phyloP scores from a whole-genome alignment of 192 early-diverging fungal species.

The Radiomyces spectabilis region DNA sequence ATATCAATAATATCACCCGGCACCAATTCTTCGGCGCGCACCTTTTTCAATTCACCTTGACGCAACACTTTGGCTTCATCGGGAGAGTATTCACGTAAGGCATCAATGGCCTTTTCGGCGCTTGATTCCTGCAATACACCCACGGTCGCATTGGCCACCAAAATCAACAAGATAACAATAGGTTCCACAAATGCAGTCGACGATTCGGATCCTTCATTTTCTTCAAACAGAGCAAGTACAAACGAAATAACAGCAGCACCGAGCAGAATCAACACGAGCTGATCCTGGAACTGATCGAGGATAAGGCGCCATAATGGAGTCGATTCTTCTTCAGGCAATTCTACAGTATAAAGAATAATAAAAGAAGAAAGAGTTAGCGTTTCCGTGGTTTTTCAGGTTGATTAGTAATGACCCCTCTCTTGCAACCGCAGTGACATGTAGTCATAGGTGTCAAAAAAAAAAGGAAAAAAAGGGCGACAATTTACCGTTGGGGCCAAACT shows the following conservation, averaged over 20 bases:
- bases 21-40: slow-evolving; percentile 74
- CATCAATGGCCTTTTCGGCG: slow-evolving; percentile 97
- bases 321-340: slow-evolving; percentile 83
- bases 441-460: slow-evolving; percentile 1
- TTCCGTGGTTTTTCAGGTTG: not conserved
- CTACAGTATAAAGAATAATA: slow-evolving; percentile 26
- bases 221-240: slow-evolving; percentile 86
- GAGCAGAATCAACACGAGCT: slow-evolving; percentile 93
- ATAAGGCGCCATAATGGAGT: slow-evolving; percentile 92
- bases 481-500: slow-evolving; percentile 73
- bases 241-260: slow-evolving; percentile 88
- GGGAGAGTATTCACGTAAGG: slow-evolving; percentile 91
- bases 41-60: slow-evolving; percentile 56
- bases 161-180: slow-evolving; percentile 93
- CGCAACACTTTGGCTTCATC: slow-evolving; percentile 92
- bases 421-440: not conserved
- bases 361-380: not conserved
- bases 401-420: not conserved
- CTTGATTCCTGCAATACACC: slow-evolving; percentile 95
- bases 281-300: slow-evolving; percentile 97
- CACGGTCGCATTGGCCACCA: slow-evolving; percentile 96
- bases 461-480: not conserved
- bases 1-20: slow-evolving; percentile 96
- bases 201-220: slow-evolving; percentile 36
- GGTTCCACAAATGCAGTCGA: slow-evolving; percentile 97